Conservation (phyloP, 192 early-diverging fungal genomes). For the Podila verticillata region DNA sequence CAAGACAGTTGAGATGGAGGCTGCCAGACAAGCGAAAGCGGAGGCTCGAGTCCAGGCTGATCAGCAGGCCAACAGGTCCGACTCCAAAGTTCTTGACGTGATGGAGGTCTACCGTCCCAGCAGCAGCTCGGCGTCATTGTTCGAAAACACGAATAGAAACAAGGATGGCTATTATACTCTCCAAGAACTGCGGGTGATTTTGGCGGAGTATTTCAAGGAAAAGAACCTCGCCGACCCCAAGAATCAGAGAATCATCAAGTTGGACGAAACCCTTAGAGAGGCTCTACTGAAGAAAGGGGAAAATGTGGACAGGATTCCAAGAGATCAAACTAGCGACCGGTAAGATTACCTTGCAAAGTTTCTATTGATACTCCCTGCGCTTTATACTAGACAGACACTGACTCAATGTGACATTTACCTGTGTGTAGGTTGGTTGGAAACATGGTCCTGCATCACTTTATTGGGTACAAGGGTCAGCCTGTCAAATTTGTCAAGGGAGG, state of each 20-base stretch:
- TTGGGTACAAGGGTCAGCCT: conserved; percentile 31
- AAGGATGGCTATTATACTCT: conserved; percentile 68
- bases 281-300: conserved; percentile 39
- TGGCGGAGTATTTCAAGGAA: conserved; percentile 72
- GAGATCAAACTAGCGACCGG: conserved; percentile 32
- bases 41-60: conserved; percentile 8
- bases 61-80: conserved; percentile 4
- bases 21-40: conserved; percentile 32
- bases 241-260: conserved; percentile 49
- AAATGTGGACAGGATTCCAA: conserved; percentile 22
- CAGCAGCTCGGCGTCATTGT: conserved; percentile 57
- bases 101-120: conserved; percentile 66
- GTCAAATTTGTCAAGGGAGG: conserved; percentile 53
- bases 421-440: conserved; percentile 27
- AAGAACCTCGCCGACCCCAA: conserved; percentile 66
- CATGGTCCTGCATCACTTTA: conserved; percentile 34
- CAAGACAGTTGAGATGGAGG: conserved; percentile 47
- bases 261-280: conserved; percentile 14
- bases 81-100: conserved; percentile 45
- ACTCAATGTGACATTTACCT: not conserved
- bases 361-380: not conserved
- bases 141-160: conserved; percentile 55
- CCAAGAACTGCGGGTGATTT: conserved; percentile 64
- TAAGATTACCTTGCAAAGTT: not conserved
- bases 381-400: not conserved